A percentile compares a stretch with the other conserved stretches of the same genome.
Conservation (phyloP, 371 early-diverging fungal genomes). For the Coemansia sp. region DNA sequence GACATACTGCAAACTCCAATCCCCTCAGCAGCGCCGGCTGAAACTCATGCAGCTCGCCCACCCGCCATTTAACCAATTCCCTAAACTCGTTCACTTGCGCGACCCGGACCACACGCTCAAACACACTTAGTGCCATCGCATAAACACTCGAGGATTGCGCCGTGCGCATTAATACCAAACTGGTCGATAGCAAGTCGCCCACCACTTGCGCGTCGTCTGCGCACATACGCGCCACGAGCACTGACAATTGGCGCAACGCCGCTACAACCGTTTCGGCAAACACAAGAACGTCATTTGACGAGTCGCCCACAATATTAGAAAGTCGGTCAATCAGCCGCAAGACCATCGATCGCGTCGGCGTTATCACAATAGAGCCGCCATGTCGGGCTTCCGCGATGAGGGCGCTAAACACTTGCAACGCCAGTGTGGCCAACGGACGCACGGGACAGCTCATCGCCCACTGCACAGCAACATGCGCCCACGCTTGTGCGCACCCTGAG, state of each 20-base stretch:
- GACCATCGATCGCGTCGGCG: constrained; percentile 78
- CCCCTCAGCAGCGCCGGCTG: constrained; percentile 37
- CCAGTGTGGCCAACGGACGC: constrained; percentile 84
- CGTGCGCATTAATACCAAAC: constrained; percentile 63
- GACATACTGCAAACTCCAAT: constrained; percentile 32
- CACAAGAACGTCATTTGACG: constrained; percentile 75
- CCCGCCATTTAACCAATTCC: constrained; percentile 10
- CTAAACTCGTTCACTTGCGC: constrained; percentile 7
- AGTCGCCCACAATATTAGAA: constrained; percentile 82
- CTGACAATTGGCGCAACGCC: constrained; percentile 28
- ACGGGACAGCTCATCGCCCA: constrained; percentile 92
- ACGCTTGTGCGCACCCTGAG: constrained; percentile 71
- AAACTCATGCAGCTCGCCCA: constrained; percentile 18
- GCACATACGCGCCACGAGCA: constrained; percentile 42
- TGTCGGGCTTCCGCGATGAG: constrained; percentile 51
- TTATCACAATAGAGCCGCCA: constrained; percentile 45
- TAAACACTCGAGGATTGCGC: constrained; percentile 27
- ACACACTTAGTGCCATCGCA: constrained; percentile 35
- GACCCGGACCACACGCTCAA: constrained; percentile 43
- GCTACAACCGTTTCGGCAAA: constrained; percentile 84
- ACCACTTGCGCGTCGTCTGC: constrained; percentile 65
- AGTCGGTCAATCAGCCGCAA: constrained; percentile 81
- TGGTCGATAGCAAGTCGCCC: constrained; percentile 63
- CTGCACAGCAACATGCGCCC: constrained; percentile 84
- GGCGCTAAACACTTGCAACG: constrained; percentile 82